Evolutionary conservation across 257 asterid species (phyloP), one percentile per base, ranked within the genome.

Genomic region (Salvia rosmarinus): DNA sequence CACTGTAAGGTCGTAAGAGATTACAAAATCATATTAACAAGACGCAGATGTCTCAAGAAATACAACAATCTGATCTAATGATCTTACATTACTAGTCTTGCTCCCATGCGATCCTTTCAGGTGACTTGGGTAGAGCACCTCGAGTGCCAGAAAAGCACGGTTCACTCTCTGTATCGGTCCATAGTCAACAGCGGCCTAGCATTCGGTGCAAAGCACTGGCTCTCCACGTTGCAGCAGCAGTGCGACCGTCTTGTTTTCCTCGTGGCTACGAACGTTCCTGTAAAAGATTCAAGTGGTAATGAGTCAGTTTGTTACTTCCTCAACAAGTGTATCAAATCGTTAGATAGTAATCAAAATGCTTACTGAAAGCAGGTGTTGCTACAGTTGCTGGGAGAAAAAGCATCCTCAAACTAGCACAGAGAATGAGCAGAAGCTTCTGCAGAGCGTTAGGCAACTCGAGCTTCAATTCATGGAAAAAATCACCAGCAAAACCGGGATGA

Each of bases 41-140:
- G n/a, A n/a, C n/a, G n/a, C n/a, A n/a, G n/a, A n/a, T n/a, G n/a
- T n/a, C n/a, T n/a, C n/a, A n/a, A n/a, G n/a, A n/a, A n/a, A n/a
- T n/a, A n/a, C n/a, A n/a, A n/a, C n/a, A n/a, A n/a, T n/a, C n/a
- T n/a, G n/a, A 37, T 47, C n/a, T 5, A 52, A 17, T n/a, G 1
- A 35, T 73, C 77, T 59, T 44, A 60, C 39, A 52, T 73, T 19
- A 30, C 49, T 57, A 44, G 16, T 66, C 8, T 6, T 37, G 42
- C 42, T 37, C 42, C 7, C 42, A 10, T 37, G 42, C 42, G 9
- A 37, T 71, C 8, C 9, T 5, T 6, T 67, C 85, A 93, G 98
- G 97, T 94, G 76, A 91, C 87, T 17, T 94, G 99, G 99, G 91
- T 94, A 9, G 99, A 91, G 84, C 97, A 91, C 68, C 42, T 84